A percentile compares a stretch with the other conserved stretches of the same genome.
Evolutionary conservation across 257 asterid species (phyloP).

Genomic region (Voacanga thouarsii): DNA sequence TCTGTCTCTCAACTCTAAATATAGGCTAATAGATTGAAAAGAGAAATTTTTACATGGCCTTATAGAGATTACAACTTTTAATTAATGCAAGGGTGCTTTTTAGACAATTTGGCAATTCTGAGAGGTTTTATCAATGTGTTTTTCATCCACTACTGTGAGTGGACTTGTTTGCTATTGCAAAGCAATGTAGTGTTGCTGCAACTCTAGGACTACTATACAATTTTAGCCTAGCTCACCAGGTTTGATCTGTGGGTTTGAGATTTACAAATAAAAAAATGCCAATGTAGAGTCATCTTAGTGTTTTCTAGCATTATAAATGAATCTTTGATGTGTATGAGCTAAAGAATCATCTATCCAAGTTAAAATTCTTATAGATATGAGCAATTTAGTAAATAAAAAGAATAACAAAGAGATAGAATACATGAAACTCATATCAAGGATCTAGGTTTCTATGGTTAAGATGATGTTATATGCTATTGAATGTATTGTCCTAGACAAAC

Average conservation of each 20-base stretch:
- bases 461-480: no score
- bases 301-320: no score
- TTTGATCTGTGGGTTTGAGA: slow-evolving; percentile 1
- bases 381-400: no score
- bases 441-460: no score
- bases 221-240: slow-evolving; percentile 61
- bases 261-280: background rate
- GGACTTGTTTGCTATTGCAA: slow-evolving; percentile 58
- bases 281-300: background rate
- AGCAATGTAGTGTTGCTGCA: slow-evolving; percentile 66
- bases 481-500: background rate
- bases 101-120: slow-evolving; percentile 58
- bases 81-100: slow-evolving; percentile 67
- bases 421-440: no score
- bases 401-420: no score
- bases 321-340: no score
- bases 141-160: slow-evolving; percentile 56
- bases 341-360: no score
- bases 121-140: slow-evolving; percentile 41
- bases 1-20: background rate
- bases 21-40: background rate
- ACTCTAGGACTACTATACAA: slow-evolving; percentile 49
- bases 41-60: slow-evolving; percentile 13
- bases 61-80: slow-evolving; percentile 22
- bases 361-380: no score